Base-by-base conservation (phyloP, 2,329 filamentous ascomycete species). In the Coniochaeta pulveracea region DNA sequence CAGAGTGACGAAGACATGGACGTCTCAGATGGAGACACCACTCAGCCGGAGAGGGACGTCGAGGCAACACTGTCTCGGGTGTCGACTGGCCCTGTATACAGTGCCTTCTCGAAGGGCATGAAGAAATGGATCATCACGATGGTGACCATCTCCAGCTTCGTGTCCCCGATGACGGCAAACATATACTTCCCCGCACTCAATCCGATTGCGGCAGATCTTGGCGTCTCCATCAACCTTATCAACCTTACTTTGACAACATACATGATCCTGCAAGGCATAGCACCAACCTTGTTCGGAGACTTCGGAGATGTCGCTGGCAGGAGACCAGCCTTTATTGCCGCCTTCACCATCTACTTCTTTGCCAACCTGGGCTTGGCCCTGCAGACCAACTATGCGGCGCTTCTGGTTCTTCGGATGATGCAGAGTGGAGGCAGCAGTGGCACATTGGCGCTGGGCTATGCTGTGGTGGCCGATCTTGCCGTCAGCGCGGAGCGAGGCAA, bases 401-500 rank as follows among this genome's bases (percentile, higher is more conserved):
- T 82, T 14, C 47, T 81, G 19, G 58, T 79, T 3, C 54, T 82
- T 7, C 65, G 77, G 1, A 73, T 71, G 55, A 37, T 80, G 3
- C 77, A 82, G 46, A 75, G 72, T 19, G 62, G 63, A 1, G 77
- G 80, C 1, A 79, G 72, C 48, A 78, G 73, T 43, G 76, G 76
- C 0, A 80, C 79, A 0, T 62, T 85, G n/a, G 77, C 82, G 0
- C 60, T 91, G 1, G 74, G 72, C 0, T 80, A 70, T 39, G 83
- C 76, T 2, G 73, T 85, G 2, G 70, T 88, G 10, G 76, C 79
- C 1, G 84, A 91, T 45, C 66, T 86, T 5, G 67, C 76, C 0
- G 74, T 78, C 0, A 75, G 69, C 28, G 66, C 71, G 0, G 80
- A 89, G 50, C 63, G 84, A 43, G 84, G 83, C 3, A 71, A 67